Base-by-base conservation (phyloP, 352 stramenopile species). In the Globisporangium lucens region DNA sequence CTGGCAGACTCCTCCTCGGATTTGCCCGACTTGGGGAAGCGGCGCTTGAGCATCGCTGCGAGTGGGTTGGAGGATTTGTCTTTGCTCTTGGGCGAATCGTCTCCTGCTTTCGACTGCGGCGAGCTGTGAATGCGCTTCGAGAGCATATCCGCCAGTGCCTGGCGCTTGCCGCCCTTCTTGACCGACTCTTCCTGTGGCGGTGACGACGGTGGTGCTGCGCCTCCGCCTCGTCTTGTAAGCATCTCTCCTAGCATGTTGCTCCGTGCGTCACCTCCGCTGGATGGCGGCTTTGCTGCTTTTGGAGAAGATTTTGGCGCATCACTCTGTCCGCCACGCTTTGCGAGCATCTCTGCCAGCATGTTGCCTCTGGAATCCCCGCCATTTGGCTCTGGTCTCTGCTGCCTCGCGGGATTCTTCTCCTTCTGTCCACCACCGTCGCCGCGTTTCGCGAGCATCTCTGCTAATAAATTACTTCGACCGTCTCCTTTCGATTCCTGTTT, bases 131-230 rank as follows among this genome's bases (percentile, higher is more conserved):
- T 59, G n/a, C 75, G 75, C 49, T 79, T 76, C 57, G 77, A 64
- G 46, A 82, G 73, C 76, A 82, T 86, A 36, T 80, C 74, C 58
- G 76, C 65, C 33, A 86, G 64, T n/a, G 62, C 55, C 20, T 70
- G 71, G 36, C 61, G 70, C 29, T 70, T 61, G 15, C 9, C 35
- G 12, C 36, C 73, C 57, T 73, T 76, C 7, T 71, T 74, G 15
- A 29, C 17, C 2, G 55, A 36, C 8, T 67, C 58, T 24, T 24
- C 56, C 22, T 53, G 46, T 24, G 33, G 61, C 15, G 43, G 52
- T 30, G 49, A 51, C 6, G 41, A 49, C 15, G 17, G 17, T 5
- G 43, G 53, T 8, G 17, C 10, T 13, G 4, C 33, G 43, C 66
- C 33, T 41, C 51, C 27, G 22, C 38, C 36, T 69, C 72, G 65